Percentiles rank a stretch among this genome's conserved stretches.
Conservation (phyloP, 2,329 filamentous ascomycete genomes). For the Cadophora gregata region DNA sequence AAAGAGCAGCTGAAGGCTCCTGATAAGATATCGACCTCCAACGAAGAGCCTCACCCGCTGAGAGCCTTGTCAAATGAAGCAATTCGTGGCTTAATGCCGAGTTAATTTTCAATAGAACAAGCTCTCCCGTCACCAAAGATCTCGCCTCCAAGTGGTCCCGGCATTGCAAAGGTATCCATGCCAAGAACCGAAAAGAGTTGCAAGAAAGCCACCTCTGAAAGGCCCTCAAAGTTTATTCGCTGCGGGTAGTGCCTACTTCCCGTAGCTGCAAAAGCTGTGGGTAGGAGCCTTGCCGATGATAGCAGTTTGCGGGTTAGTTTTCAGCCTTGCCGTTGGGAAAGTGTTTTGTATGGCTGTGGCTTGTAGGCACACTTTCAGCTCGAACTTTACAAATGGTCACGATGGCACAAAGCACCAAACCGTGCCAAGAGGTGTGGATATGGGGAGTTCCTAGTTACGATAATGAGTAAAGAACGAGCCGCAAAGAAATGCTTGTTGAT, state of each 20-base stretch:
- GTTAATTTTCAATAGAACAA: neutral
- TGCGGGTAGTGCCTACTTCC: neutral
- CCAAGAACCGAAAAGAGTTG: slow-evolving; percentile 9
- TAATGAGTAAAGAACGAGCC: no score
- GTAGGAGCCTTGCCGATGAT: neutral
- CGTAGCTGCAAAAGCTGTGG: neutral
- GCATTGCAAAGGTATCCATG: neutral
- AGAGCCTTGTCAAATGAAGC: neutral
- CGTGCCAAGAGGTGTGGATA: neutral
- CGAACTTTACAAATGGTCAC: slow-evolving; percentile 1
- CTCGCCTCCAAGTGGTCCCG: neutral
- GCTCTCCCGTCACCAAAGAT: neutral
- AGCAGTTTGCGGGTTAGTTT: slow-evolving; percentile 3
- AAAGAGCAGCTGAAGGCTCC: neutral
- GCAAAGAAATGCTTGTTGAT: no score
- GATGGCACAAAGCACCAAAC: neutral
- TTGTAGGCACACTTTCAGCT: neutral
- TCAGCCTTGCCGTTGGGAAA: slow-evolving; percentile 4
- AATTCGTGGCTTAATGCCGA: neutral
- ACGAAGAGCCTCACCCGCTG: neutral
- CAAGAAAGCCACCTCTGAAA: neutral
- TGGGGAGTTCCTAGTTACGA: neutral
- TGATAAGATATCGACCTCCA: neutral
- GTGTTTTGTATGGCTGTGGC: neutral
- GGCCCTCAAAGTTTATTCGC: neutral